Conservation (phyloP, 495 filamentous ascomycete genomes). For the Jackrogersella multiformis region DNA sequence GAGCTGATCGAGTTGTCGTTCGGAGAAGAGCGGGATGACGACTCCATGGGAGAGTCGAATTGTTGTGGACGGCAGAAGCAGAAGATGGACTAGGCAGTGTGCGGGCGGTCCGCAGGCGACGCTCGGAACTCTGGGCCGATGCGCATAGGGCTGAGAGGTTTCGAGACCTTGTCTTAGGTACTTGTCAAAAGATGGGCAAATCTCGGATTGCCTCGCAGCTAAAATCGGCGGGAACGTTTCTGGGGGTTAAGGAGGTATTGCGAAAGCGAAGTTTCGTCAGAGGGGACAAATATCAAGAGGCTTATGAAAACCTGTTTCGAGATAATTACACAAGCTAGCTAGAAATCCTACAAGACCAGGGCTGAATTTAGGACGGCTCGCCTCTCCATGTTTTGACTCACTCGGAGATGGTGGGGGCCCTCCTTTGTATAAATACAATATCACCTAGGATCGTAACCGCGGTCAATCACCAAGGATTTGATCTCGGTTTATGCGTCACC, state of each 20-base stretch:
- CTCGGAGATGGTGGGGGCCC: neutral
- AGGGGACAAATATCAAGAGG: neutral
- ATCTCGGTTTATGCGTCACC: neutral
- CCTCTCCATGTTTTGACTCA: slow-evolving; percentile 10
- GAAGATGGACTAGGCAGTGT: slow-evolving; percentile 25
- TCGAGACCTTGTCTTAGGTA: slow-evolving; percentile 7
- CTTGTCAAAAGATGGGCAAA: neutral
- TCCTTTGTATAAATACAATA: neutral
- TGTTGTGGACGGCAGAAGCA: neutral
- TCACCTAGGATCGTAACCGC: slow-evolving; percentile 4
- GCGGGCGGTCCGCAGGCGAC: slow-evolving; percentile 22
- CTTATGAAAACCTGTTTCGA: slow-evolving; percentile 5
- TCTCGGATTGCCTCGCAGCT: neutral
- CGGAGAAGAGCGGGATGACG: slow-evolving; percentile 34
- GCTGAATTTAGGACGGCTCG: slow-evolving; percentile 23
- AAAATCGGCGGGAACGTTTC: neutral
- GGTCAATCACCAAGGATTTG: neutral
- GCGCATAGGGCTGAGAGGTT: slow-evolving; percentile 27
- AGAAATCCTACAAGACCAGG: slow-evolving; percentile 22
- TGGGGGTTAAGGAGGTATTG: neutral
- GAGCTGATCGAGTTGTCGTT: slow-evolving; percentile 37
- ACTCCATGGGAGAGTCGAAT: slow-evolving; percentile 32
- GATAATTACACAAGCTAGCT: slow-evolving; percentile 22
- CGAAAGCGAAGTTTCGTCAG: neutral
- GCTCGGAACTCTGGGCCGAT: slow-evolving; percentile 6